Evolutionary conservation across 331 rosid genomes (phyloP).

Genomic region (Dryas integrifolia): DNA sequence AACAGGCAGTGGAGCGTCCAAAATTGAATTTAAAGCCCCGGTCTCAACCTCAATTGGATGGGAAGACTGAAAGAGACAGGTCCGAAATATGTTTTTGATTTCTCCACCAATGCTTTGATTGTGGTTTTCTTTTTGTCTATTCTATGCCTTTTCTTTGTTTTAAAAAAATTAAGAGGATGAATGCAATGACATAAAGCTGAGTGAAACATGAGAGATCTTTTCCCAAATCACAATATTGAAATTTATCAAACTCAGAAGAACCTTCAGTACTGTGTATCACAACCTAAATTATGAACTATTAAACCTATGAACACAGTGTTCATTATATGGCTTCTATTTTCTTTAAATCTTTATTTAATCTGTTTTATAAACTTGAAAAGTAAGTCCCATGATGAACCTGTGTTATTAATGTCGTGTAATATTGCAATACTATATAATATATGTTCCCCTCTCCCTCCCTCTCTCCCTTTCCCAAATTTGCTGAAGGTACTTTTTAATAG

Average conservation of each 20-base stretch:
- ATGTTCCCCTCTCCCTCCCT: neutral
- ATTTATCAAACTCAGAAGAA: neutral
- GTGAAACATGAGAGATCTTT: neutral
- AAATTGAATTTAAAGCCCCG: constrained; percentile 89
- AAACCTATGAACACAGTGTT: neutral
- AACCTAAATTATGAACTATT: too few relatives aligned
- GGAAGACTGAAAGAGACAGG: constrained; percentile 64
- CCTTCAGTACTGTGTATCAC: neutral
- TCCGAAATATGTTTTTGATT: constrained; percentile 31
- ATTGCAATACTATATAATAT: neutral
- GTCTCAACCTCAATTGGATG: constrained; percentile 58
- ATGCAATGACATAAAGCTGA: neutral
- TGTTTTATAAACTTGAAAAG: neutral
- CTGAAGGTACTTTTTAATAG: neutral
- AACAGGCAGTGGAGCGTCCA: constrained; percentile 67
- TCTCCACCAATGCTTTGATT: constrained; percentile 15
- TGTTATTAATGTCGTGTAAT: neutral
- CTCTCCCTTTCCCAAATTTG: neutral
- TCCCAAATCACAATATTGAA: neutral
- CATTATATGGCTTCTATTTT: neutral
- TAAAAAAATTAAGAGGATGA: neutral
- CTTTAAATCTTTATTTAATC: too few relatives aligned
- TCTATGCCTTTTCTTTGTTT: neutral
- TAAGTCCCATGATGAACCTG: neutral
- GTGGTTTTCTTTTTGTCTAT: too few relatives aligned